These are phyloP conservation scores for Pythium insidiosum DNA, from an alignment of 352 stramenopile species.

Conservation along the genomic window DNA sequence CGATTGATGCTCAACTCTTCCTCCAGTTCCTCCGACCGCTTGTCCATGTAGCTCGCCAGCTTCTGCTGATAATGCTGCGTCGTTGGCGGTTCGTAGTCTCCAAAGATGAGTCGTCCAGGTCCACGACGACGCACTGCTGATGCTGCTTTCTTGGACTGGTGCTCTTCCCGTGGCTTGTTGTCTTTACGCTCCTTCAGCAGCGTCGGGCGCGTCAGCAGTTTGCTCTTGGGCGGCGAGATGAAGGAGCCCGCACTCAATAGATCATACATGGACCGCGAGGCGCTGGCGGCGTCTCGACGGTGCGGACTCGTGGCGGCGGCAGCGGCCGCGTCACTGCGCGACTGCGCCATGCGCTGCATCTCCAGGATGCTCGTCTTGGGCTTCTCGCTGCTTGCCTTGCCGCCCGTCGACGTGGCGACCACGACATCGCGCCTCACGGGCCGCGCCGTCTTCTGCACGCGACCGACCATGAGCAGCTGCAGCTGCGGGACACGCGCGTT, in stretches of 20 bases:
- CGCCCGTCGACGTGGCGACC: conserved; percentile 3
- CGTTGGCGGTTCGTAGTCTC: conserved; percentile 50
- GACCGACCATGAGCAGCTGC: conserved; percentile 58
- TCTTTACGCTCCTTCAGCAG: background rate
- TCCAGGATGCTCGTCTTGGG: conserved; percentile 25
- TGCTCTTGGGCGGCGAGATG: conserved; percentile 2
- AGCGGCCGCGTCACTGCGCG: conserved; percentile 13
- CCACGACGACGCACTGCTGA: conserved; percentile 28
- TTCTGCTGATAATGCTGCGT: conserved; percentile 70
- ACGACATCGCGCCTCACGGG: conserved; percentile 4
- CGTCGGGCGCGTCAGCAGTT: conserved; percentile 6
- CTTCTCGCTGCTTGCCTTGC: conserved; percentile 11
- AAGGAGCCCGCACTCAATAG: conserved; percentile 5
- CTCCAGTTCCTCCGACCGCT: conserved; percentile 51
- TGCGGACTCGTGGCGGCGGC: conserved; percentile 5
- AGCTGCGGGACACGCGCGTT: conserved; percentile 70
- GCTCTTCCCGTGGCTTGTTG: conserved; percentile 7
- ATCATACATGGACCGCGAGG: conserved; percentile 10
- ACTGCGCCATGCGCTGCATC: conserved; percentile 62
- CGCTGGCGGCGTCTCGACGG: background rate
- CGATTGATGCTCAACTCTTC: conserved; percentile 69
- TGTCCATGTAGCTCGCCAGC: conserved; percentile 68
- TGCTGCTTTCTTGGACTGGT: conserved; percentile 12
- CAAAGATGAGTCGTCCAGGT: conserved; percentile 60
- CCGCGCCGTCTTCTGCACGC: conserved; percentile 19